A percentile compares a stretch with the other conserved stretches of the same genome.
Evolutionary conservation across 192 early-diverging fungal genomes (phyloP).

Genomic region (Podila clonocystis): DNA sequence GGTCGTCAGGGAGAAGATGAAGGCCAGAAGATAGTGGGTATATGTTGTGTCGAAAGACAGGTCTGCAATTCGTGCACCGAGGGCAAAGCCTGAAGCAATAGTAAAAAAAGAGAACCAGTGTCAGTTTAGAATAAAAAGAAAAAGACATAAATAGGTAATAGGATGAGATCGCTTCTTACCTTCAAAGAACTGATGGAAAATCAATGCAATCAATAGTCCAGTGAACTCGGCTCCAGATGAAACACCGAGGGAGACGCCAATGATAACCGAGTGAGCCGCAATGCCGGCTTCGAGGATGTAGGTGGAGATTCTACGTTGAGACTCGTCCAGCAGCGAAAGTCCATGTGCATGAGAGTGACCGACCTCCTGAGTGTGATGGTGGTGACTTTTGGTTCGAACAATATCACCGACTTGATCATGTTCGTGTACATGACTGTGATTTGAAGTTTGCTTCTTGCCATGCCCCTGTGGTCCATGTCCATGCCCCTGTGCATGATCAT

Average conservation of each 20-base stretch:
- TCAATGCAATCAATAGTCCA: constrained; percentile 69
- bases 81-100: constrained; percentile 64
- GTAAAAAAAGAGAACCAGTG: constrained; percentile 41
- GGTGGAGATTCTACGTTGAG: constrained; percentile 44
- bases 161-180: constrained; percentile 3
- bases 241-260: constrained; percentile 72
- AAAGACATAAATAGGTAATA: background rate
- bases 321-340: constrained; percentile 14
- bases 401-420: background rate
- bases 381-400: background rate
- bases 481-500: background rate
- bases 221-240: constrained; percentile 67
- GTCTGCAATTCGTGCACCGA: constrained; percentile 70
- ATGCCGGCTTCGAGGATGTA: constrained; percentile 74
- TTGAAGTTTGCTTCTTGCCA: background rate
- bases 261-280: constrained; percentile 71
- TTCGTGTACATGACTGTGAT: background rate
- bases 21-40: constrained; percentile 62
- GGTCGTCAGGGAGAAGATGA: constrained; percentile 75
- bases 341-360: constrained; percentile 27
- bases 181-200: constrained; percentile 74
- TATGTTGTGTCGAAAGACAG: constrained; percentile 54
- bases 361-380: constrained; percentile 17
- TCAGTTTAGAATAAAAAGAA: background rate
- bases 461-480: background rate